Percentiles rank a stretch among this genome's conserved stretches.
These are phyloP conservation scores for Dendryphion nanum DNA, from an alignment of 2,329 filamentous ascomycete species.

Conservation along the genomic window DNA sequence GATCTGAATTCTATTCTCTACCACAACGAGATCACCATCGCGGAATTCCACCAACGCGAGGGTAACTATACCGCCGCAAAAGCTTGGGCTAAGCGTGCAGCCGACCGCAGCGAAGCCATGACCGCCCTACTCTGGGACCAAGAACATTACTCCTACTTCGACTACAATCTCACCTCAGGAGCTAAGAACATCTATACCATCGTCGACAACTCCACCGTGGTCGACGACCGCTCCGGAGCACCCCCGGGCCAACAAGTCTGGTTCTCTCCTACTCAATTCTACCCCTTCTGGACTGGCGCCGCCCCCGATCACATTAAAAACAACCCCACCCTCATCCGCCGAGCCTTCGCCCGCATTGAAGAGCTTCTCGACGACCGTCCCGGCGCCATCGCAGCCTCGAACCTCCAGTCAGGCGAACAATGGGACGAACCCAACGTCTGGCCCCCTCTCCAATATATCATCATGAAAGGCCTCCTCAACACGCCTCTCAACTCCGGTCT, in stretches of 20 bases:
- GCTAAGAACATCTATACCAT: constrained; percentile 56
- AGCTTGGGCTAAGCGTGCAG: constrained; percentile 52
- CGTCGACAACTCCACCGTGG: constrained; percentile 41
- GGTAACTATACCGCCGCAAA: constrained; percentile 53
- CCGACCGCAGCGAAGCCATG: constrained; percentile 60
- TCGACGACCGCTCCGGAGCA: constrained; percentile 41
- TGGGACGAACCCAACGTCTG: constrained; percentile 72
- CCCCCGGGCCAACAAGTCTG: constrained; percentile 57
- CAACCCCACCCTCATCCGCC: constrained; percentile 58
- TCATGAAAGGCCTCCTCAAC: constrained; percentile 62
- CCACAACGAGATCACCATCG: constrained; percentile 61
- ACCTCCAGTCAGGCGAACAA: constrained; percentile 61
- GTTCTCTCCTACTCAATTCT: constrained; percentile 61
- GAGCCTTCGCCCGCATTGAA: constrained; percentile 54
- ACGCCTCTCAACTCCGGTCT: constrained; percentile 55
- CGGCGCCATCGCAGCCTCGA: constrained; percentile 63
- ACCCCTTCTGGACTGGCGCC: constrained; percentile 68
- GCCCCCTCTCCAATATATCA: constrained; percentile 65
- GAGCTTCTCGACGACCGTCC: constrained; percentile 51
- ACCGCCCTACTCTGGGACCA: constrained; percentile 64
- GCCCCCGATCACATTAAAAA: constrained; percentile 57
- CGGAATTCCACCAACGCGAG: constrained; percentile 51
- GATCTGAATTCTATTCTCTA: constrained; percentile 70
- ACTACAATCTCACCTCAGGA: constrained; percentile 64
- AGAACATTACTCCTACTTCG: constrained; percentile 63